Evolutionary conservation across 768 basidiomycete species (phyloP).

Genomic region (Russula earlei): DNA sequence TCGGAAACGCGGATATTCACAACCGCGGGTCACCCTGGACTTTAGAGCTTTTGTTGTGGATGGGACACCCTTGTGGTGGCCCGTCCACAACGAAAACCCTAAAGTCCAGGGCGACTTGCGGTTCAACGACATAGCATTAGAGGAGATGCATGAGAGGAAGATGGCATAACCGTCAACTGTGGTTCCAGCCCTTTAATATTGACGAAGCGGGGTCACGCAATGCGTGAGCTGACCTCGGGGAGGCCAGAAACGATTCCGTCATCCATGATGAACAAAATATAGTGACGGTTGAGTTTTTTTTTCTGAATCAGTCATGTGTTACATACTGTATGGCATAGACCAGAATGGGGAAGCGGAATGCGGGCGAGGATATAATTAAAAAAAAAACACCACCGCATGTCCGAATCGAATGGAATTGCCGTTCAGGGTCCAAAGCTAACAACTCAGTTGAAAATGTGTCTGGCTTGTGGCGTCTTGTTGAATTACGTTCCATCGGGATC

Average conservation of each 20-base stretch:
- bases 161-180: not conserved
- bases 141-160: not conserved
- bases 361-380: not conserved
- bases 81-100: no score
- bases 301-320: not conserved
- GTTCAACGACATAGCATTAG: no score
- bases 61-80: slow-evolving; percentile 21
- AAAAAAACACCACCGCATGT: not conserved
- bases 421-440: not conserved
- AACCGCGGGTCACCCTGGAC: slow-evolving; percentile 24
- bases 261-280: not conserved
- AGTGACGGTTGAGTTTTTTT: no score
- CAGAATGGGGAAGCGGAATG: no score
- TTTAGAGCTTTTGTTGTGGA: slow-evolving; percentile 25
- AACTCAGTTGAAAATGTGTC: not conserved
- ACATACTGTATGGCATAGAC: no score
- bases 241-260: slow-evolving; percentile 4
- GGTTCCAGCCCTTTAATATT: not conserved
- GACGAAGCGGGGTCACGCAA: slow-evolving; percentile 9
- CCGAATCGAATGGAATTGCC: not conserved
- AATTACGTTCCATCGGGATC: not conserved
- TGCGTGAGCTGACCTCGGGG: not conserved
- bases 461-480: not conserved
- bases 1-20: slow-evolving; percentile 23
- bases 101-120: no score